These are phyloP conservation scores for Sporisorium iseilematis-ciliati DNA, from an alignment of 1,284 basidiomycete genomes.

Conservation along the genomic window DNA sequence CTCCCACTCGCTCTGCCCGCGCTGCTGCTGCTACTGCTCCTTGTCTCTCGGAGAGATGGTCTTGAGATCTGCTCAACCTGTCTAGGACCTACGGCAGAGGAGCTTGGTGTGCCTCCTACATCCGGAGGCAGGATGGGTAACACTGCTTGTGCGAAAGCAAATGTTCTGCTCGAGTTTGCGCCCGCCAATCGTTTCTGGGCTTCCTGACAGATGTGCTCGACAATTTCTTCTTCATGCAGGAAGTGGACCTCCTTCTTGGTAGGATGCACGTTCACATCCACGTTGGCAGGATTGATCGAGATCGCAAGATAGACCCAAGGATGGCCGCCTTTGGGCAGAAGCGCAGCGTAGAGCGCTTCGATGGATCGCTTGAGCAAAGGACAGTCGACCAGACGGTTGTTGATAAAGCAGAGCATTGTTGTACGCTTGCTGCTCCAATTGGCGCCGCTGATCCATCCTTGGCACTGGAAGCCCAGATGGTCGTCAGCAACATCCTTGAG, in stretches of 20 bases:
- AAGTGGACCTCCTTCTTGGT: conserved; percentile 98
- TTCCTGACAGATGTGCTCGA: conserved; percentile 77
- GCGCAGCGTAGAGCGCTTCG: conserved; percentile 84
- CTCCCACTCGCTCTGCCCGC: conserved; percentile 13
- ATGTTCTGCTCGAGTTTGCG: conserved; percentile 64
- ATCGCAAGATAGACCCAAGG: conserved; percentile 94
- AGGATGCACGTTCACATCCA: conserved; percentile 98
- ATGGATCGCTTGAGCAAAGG: conserved; percentile 85
- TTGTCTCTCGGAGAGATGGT: conserved; percentile 13
- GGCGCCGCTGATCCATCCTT: conserved; percentile 84
- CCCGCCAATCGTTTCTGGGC: conserved; percentile 47
- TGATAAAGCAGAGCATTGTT: conserved; percentile 93
- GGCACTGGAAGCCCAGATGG: conserved; percentile 61
- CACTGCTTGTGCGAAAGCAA: conserved; percentile 50
- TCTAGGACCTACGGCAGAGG: not conserved
- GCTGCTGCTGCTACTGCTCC: conserved; percentile 29
- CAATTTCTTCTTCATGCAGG: conserved; percentile 89
- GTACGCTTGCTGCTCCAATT: conserved; percentile 90
- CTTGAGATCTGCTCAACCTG: conserved; percentile 3
- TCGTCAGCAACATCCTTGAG: conserved; percentile 59
- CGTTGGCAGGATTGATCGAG: conserved; percentile 83
- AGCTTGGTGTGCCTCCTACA: not conserved
- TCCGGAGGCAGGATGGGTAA: conserved; percentile 34
- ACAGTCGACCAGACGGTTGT: conserved; percentile 94
- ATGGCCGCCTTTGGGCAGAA: conserved; percentile 89